Evolutionary conservation across 2,329 filamentous ascomycete species (phyloP), one percentile per base, ranked within the genome.

Genomic region (Coniella vitis): DNA sequence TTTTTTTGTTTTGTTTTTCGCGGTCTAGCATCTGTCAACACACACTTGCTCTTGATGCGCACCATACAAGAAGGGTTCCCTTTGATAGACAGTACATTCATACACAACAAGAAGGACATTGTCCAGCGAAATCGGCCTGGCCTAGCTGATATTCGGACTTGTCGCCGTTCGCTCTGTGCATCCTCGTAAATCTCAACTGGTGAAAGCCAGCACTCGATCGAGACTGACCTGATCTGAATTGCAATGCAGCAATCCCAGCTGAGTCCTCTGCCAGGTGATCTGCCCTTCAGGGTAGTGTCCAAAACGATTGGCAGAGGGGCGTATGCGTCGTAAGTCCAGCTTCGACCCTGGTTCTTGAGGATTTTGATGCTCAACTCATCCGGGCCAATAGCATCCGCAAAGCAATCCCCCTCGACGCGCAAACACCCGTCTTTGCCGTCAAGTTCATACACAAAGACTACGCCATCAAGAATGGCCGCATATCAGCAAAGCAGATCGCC

Each of bases 361-460:
- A n/a, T n/a, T n/a, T n/a, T n/a, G n/a, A n/a, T n/a, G n/a, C n/a
- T 36, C 25, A 29, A 52, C 60, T 57, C 38, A 47, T 14, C 54
- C 49, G 31, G 31, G 39, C 46, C 48, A 40, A 49, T 66, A 91
- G 90, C 52, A 93, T 96, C 62, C 95, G 95, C 64, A 97, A 97
- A 71, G 93, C 91, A 25, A 81, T 85, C 40, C 91, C 91, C 7
- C 71, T 84, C 20, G 76, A 86, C 56, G 67, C 76, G 1, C 70
- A 79, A 21, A 77, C 72, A 21, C 91, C 91, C 25, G 73, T 98
- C 51, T 97, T 98, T 65, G 93, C 94, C 13, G 89, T 98, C 68
- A 98, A 98, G 67, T 88, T 98, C 69, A 96, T 98, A 64, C 91
- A 98, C 72, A 98, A 98, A 71, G 86, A 87, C 56, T 95, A 96